phyloP scores from a whole-genome alignment of 768 basidiomycete species.

The Panaeolus papilionaceus region DNA sequence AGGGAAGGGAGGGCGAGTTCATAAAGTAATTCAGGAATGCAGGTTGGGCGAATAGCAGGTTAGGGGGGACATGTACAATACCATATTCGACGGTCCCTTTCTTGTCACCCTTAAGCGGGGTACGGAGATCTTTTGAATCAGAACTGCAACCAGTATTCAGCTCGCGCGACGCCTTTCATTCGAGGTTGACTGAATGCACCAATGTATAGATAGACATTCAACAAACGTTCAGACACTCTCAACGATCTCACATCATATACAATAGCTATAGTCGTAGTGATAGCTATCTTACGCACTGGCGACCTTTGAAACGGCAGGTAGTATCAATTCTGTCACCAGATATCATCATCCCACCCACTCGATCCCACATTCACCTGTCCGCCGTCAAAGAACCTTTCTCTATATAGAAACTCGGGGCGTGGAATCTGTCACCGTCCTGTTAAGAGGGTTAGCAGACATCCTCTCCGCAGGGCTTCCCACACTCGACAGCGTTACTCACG shows the following conservation, averaged over 20 bases:
- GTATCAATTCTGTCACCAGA: neutral
- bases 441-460: constrained; percentile 11
- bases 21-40: constrained; percentile 6
- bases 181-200: neutral
- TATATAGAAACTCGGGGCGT: constrained; percentile 10
- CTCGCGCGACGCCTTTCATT: neutral
- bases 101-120: neutral
- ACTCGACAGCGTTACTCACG: constrained; percentile 11
- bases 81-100: constrained; percentile 1
- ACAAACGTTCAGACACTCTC: neutral
- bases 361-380: constrained; percentile 9
- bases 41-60: neutral
- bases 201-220: neutral
- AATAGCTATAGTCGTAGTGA: neutral
- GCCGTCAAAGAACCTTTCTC: constrained; percentile 9
- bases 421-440: constrained; percentile 9
- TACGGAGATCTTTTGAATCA: neutral
- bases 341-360: neutral
- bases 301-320: neutral
- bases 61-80: neutral
- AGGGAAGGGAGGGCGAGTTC: neutral
- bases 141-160: neutral
- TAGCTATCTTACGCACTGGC: neutral
- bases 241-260: neutral
- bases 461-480: neutral